Evolutionary conservation across 495 filamentous ascomycete genomes (phyloP).

Genomic region (Aspergillus ellipticus): DNA sequence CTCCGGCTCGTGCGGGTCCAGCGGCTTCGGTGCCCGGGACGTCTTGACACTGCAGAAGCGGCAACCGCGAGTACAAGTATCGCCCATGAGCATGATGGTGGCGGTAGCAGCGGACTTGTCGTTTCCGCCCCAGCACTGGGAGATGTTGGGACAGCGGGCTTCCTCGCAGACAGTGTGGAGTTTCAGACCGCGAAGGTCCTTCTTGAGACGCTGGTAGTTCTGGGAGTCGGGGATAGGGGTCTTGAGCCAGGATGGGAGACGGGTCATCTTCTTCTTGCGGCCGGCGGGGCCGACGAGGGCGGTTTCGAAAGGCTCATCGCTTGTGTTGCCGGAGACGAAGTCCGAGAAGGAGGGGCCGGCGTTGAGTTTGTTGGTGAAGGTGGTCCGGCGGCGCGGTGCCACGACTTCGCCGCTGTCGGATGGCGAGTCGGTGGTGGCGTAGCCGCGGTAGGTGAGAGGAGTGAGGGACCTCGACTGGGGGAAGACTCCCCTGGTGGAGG

Average conservation of each 20-base stretch:
- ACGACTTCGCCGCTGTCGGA: conserved; percentile 31
- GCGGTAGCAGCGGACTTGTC: conserved; percentile 89
- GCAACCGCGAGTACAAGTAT: conserved; percentile 95
- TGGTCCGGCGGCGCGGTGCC: conserved; percentile 48
- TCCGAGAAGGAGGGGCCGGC: conserved; percentile 80
- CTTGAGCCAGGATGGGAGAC: conserved; percentile 92
- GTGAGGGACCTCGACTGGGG: conserved; percentile 14
- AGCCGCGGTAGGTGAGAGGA: conserved; percentile 28
- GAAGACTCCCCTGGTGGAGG: conserved; percentile 22
- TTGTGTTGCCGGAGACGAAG: conserved; percentile 58
- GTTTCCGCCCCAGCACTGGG: conserved; percentile 92
- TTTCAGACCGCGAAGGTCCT: conserved; percentile 82
- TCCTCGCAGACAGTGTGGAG: conserved; percentile 98
- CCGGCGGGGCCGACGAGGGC: conserved; percentile 78
- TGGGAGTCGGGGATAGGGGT: conserved; percentile 82
- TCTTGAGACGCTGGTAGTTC: conserved; percentile 91
- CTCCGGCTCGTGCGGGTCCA: conserved; percentile 95
- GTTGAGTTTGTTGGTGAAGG: conserved; percentile 78
- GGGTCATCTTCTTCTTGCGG: conserved; percentile 78
- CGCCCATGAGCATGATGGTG: conserved; percentile 99
- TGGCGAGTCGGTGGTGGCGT: conserved; percentile 41
- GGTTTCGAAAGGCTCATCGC: conserved; percentile 61
- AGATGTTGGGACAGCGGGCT: conserved; percentile 94
- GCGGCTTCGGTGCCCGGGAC: conserved; percentile 65
- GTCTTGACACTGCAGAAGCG: conserved; percentile 98